Evolutionary conservation across 2,329 filamentous ascomycete genomes (phyloP).

Genomic region (Xylariaceae sp.): DNA sequence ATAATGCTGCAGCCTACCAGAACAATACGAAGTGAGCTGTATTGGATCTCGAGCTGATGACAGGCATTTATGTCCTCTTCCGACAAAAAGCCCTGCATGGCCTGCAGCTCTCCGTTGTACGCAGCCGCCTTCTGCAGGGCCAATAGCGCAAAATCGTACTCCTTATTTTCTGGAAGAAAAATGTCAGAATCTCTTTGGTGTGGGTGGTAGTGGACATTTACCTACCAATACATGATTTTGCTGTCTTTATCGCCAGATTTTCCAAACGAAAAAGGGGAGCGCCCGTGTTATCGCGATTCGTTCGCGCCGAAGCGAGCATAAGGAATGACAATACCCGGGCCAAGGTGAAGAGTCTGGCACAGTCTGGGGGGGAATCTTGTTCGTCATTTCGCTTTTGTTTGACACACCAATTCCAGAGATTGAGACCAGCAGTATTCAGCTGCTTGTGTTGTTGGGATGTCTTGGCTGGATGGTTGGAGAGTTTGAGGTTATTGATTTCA

Average conservation of each 20-base stretch:
- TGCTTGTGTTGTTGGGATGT: constrained; percentile 35
- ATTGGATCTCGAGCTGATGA: constrained; percentile 52
- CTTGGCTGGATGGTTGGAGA: constrained; percentile 31
- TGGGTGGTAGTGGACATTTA: constrained; percentile 22
- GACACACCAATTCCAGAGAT: constrained; percentile 65
- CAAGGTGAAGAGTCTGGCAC: constrained; percentile 34
- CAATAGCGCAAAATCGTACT: constrained; percentile 55
- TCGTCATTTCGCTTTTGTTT: constrained; percentile 40
- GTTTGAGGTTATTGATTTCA: constrained; percentile 33
- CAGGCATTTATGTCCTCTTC: constrained; percentile 30
- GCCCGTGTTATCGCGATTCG: constrained; percentile 22
- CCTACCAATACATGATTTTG: constrained; percentile 59
- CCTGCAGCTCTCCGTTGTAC: constrained; percentile 44
- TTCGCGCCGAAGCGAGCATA: constrained; percentile 58
- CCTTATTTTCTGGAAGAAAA: constrained; percentile 40
- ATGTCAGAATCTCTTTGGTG: constrained; percentile 9
- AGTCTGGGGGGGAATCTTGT: constrained; percentile 16
- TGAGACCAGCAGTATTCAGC: constrained; percentile 53
- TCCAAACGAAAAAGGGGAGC: constrained; percentile 49
- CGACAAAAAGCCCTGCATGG: constrained; percentile 23
- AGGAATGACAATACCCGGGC: constrained; percentile 59
- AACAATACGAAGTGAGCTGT: constrained; percentile 60
- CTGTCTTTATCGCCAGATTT: constrained; percentile 63
- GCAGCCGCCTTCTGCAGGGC: constrained; percentile 62
- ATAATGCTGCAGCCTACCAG: constrained; percentile 49